A percentile compares a stretch with the other conserved stretches of the same genome.
These are phyloP conservation scores for Brassica carinata DNA, from an alignment of 345 rosid genomes.

Conservation along the genomic window DNA sequence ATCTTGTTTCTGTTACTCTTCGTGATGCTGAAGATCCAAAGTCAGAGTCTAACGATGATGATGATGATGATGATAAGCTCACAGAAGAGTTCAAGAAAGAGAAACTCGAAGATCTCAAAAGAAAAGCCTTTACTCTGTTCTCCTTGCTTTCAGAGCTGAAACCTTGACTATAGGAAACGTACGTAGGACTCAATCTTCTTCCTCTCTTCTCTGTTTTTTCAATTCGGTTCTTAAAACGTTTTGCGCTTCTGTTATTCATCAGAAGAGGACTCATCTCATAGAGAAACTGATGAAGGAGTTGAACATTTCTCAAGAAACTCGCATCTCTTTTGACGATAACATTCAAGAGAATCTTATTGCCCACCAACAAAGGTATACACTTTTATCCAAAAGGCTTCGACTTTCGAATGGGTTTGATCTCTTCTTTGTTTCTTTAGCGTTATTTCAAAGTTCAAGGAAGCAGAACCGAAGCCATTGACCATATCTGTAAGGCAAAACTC, in stretches of 20 bases:
- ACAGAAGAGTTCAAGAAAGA: background rate
- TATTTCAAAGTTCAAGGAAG: background rate
- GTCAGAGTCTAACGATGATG: background rate
- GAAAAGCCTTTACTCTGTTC: constrained; percentile 23
- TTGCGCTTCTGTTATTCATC: background rate
- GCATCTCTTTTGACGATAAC: background rate
- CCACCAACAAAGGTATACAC: background rate
- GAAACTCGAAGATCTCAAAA: background rate
- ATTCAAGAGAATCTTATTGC: constrained; percentile 3
- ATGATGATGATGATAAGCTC: constrained; percentile 7
- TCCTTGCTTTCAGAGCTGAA: constrained; percentile 10
- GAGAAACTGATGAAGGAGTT: constrained; percentile 16
- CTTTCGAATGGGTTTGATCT: background rate
- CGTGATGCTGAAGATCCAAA: background rate
- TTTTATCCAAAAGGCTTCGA: constrained; percentile 5
- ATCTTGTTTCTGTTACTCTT: constrained; percentile 13
- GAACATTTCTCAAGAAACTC: background rate
- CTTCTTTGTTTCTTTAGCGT: constrained; percentile 3
- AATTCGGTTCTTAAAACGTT: constrained; percentile 1
- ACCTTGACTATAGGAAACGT: background rate
- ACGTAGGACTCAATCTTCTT: background rate
- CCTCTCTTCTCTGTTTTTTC: background rate
- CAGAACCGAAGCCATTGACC: background rate
- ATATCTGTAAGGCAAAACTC: constrained; percentile 1
- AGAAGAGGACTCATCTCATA: constrained; percentile 14